Percentiles rank a stretch among this genome's conserved stretches.
Evolutionary conservation across 305 asterid genomes (phyloP).

Genomic region (Solanum hybrid): DNA sequence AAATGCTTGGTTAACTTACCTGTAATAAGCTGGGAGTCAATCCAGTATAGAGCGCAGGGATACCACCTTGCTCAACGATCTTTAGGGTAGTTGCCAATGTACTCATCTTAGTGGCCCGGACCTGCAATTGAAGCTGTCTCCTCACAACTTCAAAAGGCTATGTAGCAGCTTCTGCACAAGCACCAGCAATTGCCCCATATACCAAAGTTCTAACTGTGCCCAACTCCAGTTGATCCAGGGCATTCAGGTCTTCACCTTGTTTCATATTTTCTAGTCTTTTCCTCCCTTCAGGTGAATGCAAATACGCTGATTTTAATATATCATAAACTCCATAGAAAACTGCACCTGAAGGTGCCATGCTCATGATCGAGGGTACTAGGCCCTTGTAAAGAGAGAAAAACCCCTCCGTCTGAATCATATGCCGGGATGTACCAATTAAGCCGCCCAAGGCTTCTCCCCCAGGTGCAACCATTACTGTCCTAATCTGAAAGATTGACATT

Average conservation of each 20-base stretch:
- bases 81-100: conserved; percentile 59
- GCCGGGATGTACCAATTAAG: conserved; percentile 59
- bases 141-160: conserved; percentile 98
- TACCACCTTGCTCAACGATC: conserved; percentile 81
- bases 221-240: conserved; percentile 83
- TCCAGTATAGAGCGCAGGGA: conserved; percentile 87
- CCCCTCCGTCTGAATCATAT: conserved; percentile 86
- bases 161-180: conserved; percentile 90
- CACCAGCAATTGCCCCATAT: conserved; percentile 93
- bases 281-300: conserved; percentile 73
- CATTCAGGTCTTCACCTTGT: conserved; percentile 56
- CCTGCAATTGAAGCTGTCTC: conserved; percentile 97
- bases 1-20: conserved; percentile 25
- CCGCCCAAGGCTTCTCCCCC: conserved; percentile 99
- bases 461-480: conserved; percentile 96
- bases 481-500: conserved; percentile 41
- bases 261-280: conserved; percentile 60
- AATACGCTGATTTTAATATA: conserved; percentile 69
- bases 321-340: conserved; percentile 94
- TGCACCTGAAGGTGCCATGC: conserved; percentile 99
- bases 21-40: conserved; percentile 83
- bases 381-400: conserved; percentile 90
- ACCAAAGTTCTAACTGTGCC: conserved; percentile 67
- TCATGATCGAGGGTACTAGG: conserved; percentile 73
- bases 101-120: conserved; percentile 64